Evolutionary conservation across 1,284 basidiomycete species (phyloP).

Genomic region (Heliocybe sulcata): DNA sequence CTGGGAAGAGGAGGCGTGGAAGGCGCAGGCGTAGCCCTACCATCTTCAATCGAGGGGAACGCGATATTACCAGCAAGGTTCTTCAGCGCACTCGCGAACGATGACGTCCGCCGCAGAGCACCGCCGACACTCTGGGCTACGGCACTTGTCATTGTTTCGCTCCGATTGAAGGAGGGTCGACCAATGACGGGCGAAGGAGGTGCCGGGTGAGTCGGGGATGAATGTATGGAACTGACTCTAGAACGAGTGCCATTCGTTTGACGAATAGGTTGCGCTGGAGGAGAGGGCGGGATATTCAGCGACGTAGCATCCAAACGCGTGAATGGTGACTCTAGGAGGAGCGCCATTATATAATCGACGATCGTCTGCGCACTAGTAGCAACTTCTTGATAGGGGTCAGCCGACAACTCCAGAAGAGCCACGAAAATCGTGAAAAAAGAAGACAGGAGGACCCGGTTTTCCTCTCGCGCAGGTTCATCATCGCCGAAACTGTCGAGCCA

Average conservation of each 20-base stretch:
- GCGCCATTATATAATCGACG: conserved; percentile 87
- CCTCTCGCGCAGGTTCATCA: conserved; percentile 63
- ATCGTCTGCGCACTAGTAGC: conserved; percentile 87
- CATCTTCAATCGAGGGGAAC: conserved; percentile 56
- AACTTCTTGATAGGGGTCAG: conserved; percentile 92
- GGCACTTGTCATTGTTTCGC: conserved; percentile 55
- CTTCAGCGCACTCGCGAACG: conserved; percentile 80
- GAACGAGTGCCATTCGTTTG: conserved; percentile 26
- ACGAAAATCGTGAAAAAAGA: conserved; percentile 93
- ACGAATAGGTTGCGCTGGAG: conserved; percentile 20
- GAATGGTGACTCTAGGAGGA: conserved; percentile 86
- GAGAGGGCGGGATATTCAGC: conserved; percentile 43
- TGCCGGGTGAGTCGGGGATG: conserved; percentile 28
- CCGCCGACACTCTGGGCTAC: conserved; percentile 52
- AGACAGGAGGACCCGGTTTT: conserved; percentile 79
- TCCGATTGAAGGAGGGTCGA: conserved; percentile 44
- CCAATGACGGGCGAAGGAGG: conserved; percentile 28
- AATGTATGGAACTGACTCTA: conserved; percentile 47
- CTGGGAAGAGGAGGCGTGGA: conserved; percentile 17
- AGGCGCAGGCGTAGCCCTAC: conserved; percentile 41
- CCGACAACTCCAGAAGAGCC: conserved; percentile 84
- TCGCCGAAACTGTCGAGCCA: conserved; percentile 68
- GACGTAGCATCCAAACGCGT: conserved; percentile 63
- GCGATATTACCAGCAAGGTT: conserved; percentile 66
- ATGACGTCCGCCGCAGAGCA: conserved; percentile 74